A percentile compares a stretch with the other conserved stretches of the same genome.
Conservation (phyloP, 2,329 filamentous ascomycete species). For the Dactylellina sp. region DNA sequence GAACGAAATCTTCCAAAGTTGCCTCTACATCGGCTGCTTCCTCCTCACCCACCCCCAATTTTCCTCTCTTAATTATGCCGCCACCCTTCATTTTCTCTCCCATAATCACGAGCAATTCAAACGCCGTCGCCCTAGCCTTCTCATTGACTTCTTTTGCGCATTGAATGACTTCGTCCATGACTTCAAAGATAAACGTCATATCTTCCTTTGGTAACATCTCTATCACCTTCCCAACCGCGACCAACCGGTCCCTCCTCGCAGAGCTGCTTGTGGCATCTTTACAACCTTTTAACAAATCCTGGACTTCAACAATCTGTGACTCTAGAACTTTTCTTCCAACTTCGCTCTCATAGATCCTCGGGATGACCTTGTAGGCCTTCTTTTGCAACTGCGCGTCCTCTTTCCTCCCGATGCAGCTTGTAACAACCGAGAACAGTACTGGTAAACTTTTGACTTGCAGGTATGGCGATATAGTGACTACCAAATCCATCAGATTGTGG, state of each 20-base stretch:
- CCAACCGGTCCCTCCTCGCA: slow-evolving; percentile 84
- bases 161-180: slow-evolving; percentile 93
- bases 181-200: slow-evolving; percentile 90
- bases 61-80: slow-evolving; percentile 82
- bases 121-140: slow-evolving; percentile 87
- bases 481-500: slow-evolving; percentile 94
- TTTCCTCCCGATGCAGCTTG: slow-evolving; percentile 81
- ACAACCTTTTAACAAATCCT: slow-evolving; percentile 81
- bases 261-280: slow-evolving; percentile 87
- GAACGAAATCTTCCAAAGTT: slow-evolving; percentile 93
- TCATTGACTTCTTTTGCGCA: slow-evolving; percentile 98
- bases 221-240: slow-evolving; percentile 83
- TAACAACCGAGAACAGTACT: slow-evolving; percentile 85
- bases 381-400: slow-evolving; percentile 94
- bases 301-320: slow-evolving; percentile 81
- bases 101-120: slow-evolving; percentile 89
- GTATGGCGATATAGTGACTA: slow-evolving; percentile 96
- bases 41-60: slow-evolving; percentile 82
- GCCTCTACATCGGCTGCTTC: slow-evolving; percentile 81
- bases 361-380: slow-evolving; percentile 98
- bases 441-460: slow-evolving; percentile 87
- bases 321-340: slow-evolving; percentile 79
- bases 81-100: slow-evolving; percentile 83
- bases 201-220: slow-evolving; percentile 80
- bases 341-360: slow-evolving; percentile 84